phyloP scores from a whole-genome alignment of 805 yeast genomes.

The Lipomyces mesembrius region DNA sequence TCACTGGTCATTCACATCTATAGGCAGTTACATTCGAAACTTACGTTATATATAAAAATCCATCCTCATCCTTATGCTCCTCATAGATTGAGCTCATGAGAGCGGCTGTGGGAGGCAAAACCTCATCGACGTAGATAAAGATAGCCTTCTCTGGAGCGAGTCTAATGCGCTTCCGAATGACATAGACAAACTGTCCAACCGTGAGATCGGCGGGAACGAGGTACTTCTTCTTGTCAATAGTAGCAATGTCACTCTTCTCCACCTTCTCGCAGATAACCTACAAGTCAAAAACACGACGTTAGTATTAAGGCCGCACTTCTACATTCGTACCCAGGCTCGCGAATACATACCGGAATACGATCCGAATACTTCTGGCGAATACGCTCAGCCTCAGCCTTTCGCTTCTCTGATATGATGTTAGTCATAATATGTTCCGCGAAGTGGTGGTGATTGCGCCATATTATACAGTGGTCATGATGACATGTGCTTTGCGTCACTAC shows the following conservation, averaged over 20 bases:
- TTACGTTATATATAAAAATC: conserved; percentile 92
- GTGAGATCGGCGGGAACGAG: conserved; percentile 95
- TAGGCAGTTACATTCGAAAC: conserved; percentile 2
- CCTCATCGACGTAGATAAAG: conserved; percentile 94
- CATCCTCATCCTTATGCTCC: conserved; percentile 97
- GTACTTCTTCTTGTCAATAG: conserved; percentile 95
- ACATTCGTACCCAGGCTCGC: not conserved
- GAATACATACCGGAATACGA: conserved; percentile 72
- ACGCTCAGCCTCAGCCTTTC: conserved; percentile 92
- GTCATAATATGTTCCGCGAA: not conserved
- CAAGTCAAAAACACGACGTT: not conserved
- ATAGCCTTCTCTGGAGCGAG: conserved; percentile 97
- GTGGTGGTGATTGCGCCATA: not conserved
- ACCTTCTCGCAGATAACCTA: conserved; percentile 88
- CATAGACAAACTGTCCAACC: conserved; percentile 97
- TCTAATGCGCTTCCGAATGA: conserved; percentile 92
- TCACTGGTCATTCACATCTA: not conserved
- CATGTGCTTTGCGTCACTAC: not conserved
- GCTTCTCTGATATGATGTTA: conserved; percentile 61
- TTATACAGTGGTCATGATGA: not conserved
- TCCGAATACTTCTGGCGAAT: conserved; percentile 87
- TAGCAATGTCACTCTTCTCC: conserved; percentile 93
- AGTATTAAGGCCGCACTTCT: not conserved
- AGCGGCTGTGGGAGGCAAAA: conserved; percentile 97
- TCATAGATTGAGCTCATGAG: conserved; percentile 93